Evolutionary conservation across 2,329 filamentous ascomycete species (phyloP).

Genomic region (Ceratocystis cacaofunesta): DNA sequence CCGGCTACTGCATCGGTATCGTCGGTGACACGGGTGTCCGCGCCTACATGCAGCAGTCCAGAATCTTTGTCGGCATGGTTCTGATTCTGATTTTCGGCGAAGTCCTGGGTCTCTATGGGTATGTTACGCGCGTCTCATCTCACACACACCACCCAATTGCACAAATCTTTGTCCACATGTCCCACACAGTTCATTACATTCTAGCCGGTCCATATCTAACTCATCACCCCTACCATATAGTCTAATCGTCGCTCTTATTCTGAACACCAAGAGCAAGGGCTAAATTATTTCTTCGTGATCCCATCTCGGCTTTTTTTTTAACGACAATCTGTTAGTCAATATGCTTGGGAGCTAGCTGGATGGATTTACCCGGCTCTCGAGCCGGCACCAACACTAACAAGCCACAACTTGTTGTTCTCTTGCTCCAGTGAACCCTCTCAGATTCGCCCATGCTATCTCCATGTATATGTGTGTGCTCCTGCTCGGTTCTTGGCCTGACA

Average conservation of each 20-base stretch:
- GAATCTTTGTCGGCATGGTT: conserved; percentile 97
- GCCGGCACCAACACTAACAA: background rate
- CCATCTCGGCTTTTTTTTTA: background rate
- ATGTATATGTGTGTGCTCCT: background rate
- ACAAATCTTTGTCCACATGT: no score
- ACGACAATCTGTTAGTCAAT: background rate
- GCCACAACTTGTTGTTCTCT: background rate
- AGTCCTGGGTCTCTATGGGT: conserved; percentile 94
- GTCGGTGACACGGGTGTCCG: conserved; percentile 90
- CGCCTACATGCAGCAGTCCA: conserved; percentile 88
- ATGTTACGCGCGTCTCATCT: conserved; percentile 25
- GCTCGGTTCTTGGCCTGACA: background rate
- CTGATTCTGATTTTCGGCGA: conserved; percentile 97
- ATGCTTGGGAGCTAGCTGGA: background rate
- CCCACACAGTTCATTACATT: background rate
- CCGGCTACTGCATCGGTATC: conserved; percentile 90
- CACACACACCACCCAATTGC: background rate
- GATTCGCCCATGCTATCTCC: no score
- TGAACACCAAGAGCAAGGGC: conserved; percentile 72
- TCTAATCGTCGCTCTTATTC: conserved; percentile 80
- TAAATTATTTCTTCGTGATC: conserved; percentile 23
- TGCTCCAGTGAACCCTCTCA: no score
- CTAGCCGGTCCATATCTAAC: background rate
- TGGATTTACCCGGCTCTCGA: background rate
- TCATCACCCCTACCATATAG: conserved; percentile 30